Base-by-base conservation (phyloP, 2,329 filamentous ascomycete species). In the Helicocarpus griseus region DNA sequence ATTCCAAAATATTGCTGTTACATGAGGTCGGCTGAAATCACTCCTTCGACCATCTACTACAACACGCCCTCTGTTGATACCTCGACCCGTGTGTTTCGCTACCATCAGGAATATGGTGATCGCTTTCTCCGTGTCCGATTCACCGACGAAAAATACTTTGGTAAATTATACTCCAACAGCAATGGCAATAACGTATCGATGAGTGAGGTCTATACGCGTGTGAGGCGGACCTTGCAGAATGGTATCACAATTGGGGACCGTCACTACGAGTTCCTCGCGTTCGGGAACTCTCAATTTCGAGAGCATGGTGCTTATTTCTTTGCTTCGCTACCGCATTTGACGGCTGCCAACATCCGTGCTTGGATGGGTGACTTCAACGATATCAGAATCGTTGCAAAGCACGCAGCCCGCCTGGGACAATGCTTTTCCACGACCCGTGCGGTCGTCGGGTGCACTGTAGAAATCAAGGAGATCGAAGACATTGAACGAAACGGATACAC, bases 301-400 rank as follows among this genome's bases (percentile, higher is more conserved):
- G 90, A 97, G 63, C 83, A 91, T 58, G 87, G 90, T 0, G 90
- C 88, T 0, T 97, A 93, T 63, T 96, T 98, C 69, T 97, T 97
- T 65, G 85, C 87, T 4, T 79, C 86, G 0, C 82, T 81, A 0
- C 72, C 79, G 0, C 73, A 80, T 50, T 63, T 87, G 6, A 85
- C 81, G 1, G 88, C 88, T 49, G 78, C 85, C 17, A 76, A 84
- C 47, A 96, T 98, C 52, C 85, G 91, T 4, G 67, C 75, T 29
- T 90, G 86, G 81, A 95, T 97, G 85, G 93, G 93, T 0, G 73
- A 85, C 13, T 95, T 98, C 60, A 76, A 75, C 13, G 80, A 89
- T 56, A 96, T 96, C 66, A 81, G 77, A 51, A 79, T 86, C 24
- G 79, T 95, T n/a, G 90, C 91, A 28, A 96, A 95, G 62, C 87